Percentiles rank a stretch among this genome's conserved stretches.
phyloP scores from a whole-genome alignment of 768 basidiomycete genomes.

The Xerocomellus intermedius region DNA sequence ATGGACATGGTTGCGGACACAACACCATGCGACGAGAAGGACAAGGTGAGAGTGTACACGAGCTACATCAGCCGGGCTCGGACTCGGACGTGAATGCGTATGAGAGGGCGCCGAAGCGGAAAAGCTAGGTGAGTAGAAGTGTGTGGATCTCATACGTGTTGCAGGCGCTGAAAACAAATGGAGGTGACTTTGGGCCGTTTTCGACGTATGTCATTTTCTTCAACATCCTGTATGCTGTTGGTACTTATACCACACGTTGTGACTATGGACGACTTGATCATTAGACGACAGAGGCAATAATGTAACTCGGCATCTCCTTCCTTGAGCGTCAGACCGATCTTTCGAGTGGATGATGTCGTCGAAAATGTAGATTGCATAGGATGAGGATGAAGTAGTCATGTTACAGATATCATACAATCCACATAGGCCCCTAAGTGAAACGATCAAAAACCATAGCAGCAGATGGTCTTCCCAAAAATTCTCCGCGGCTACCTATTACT shows the following conservation, averaged over 20 bases:
- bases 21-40: constrained; percentile 5
- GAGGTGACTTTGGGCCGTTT: not conserved
- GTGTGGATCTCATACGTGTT: not conserved
- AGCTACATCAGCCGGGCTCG: constrained; percentile 12
- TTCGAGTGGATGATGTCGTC: not conserved
- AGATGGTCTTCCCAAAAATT: not conserved
- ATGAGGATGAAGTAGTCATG: not conserved
- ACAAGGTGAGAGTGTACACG: constrained; percentile 15
- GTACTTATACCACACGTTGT: not conserved
- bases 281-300: too few relatives aligned
- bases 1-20: constrained; percentile 1
- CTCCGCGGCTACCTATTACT: not conserved
- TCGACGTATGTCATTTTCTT: not conserved
- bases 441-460: not conserved
- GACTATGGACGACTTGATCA: not conserved
- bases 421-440: not conserved
- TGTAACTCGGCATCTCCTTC: not conserved
- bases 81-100: constrained; percentile 47
- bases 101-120: constrained; percentile 39
- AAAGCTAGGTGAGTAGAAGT: constrained; percentile 6
- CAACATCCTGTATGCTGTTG: not conserved
- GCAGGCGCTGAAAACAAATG: not conserved
- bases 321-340: not conserved
- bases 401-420: not conserved
- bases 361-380: not conserved